Percentiles rank a stretch among this genome's conserved stretches.
These are phyloP conservation scores for Pouteria glomerata DNA, from an alignment of 148 eudicot species.

Conservation along the genomic window DNA sequence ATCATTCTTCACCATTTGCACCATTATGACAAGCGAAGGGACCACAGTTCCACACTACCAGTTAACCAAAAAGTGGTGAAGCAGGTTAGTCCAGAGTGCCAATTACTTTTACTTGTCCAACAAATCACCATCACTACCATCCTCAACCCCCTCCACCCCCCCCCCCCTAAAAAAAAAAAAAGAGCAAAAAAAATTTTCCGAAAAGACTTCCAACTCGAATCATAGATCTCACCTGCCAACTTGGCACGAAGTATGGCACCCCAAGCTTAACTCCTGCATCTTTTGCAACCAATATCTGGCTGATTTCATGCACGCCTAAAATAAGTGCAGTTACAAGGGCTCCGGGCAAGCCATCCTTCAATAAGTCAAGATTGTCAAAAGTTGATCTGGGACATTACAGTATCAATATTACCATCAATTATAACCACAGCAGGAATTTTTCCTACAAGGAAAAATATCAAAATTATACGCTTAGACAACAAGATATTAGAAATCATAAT, in stretches of 20 bases:
- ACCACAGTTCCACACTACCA: neutral
- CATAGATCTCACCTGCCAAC: conserved; percentile 90
- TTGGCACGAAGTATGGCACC: conserved; percentile 86
- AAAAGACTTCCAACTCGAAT: neutral
- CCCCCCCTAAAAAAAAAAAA: neutral
- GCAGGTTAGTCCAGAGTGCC: neutral
- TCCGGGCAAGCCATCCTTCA: conserved; percentile 89
- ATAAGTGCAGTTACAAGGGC: conserved; percentile 83
- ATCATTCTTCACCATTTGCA: neutral
- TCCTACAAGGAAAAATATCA: too few relatives aligned
- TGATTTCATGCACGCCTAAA: conserved; percentile 82
- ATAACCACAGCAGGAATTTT: neutral
- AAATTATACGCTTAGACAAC: too few relatives aligned
- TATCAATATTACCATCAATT: neutral
- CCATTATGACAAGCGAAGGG: neutral
- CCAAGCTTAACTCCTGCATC: conserved; percentile 75
- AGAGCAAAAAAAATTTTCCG: too few relatives aligned
- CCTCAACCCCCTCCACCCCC: too few relatives aligned
- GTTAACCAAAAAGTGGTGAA: neutral
- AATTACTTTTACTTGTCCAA: neutral
- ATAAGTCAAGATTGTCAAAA: conserved; percentile 64
- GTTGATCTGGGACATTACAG: conserved; percentile 59
- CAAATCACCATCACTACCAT: neutral
- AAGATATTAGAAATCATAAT: too few relatives aligned
- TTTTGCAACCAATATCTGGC: conserved; percentile 70